Percentiles rank a stretch among this genome's conserved stretches.
Conservation (phyloP, 2,329 filamentous ascomycete genomes). For the Aspergillus persii region DNA sequence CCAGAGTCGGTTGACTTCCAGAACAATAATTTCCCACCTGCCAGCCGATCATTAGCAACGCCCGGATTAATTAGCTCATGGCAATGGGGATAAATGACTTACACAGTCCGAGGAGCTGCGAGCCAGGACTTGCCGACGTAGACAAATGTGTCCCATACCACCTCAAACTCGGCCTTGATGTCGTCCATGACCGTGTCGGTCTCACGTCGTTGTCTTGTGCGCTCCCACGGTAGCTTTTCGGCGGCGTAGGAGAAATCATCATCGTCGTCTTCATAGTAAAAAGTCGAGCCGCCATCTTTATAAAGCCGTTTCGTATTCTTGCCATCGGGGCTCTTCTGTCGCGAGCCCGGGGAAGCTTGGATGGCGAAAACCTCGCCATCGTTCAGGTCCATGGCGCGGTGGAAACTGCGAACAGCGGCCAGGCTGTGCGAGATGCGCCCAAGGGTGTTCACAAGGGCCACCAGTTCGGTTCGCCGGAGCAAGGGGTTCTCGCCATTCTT, state of each 20-base stretch:
- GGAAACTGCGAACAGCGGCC: constrained; percentile 71
- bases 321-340: constrained; percentile 20
- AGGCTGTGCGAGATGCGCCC: constrained; percentile 81
- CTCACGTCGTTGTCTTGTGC: constrained; percentile 22
- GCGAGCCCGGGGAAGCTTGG: constrained; percentile 24
- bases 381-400: constrained; percentile 44
- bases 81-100: constrained; percentile 45
- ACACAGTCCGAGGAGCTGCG: constrained; percentile 66
- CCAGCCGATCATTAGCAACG: neutral
- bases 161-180: constrained; percentile 62
- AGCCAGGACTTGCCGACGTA: constrained; percentile 71
- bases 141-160: constrained; percentile 62
- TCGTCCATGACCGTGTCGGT: constrained; percentile 54
- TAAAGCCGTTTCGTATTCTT: constrained; percentile 20
- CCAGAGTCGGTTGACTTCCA: constrained; percentile 57
- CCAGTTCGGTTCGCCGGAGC: constrained; percentile 84
- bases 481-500: constrained; percentile 63
- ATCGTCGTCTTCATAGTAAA: constrained; percentile 40
- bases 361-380: constrained; percentile 32
- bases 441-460: constrained; percentile 92
- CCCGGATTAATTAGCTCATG: neutral
- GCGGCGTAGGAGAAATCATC: constrained; percentile 38
- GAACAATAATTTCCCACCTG: constrained; percentile 52
- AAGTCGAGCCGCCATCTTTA: constrained; percentile 34
- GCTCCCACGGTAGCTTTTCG: constrained; percentile 33